A percentile compares a stretch with the other conserved stretches of the same genome.
Conservation (phyloP, 768 basidiomycete species). For the Russula ochroleuca region DNA sequence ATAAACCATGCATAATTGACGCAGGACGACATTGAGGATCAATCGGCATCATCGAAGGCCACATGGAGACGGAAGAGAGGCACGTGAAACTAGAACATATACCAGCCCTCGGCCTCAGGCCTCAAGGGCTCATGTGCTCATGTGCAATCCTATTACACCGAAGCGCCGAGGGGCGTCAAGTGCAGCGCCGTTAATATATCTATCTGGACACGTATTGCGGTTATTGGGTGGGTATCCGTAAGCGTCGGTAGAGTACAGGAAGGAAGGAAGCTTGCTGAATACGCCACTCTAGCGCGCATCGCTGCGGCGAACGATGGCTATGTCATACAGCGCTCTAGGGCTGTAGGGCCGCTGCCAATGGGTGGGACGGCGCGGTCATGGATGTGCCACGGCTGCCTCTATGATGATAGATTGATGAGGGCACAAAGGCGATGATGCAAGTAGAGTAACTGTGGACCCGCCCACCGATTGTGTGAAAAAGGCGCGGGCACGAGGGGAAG, state of each 20-base stretch:
- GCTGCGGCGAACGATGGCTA: not conserved
- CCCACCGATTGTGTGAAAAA: not conserved
- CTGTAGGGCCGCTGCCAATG: not conserved
- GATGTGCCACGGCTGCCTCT: not conserved
- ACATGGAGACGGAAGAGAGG: not conserved
- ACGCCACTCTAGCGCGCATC: not conserved
- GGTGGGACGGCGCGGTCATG: not conserved
- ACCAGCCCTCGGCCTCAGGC: not conserved
- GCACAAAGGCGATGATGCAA: not conserved
- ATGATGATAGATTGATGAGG: not conserved
- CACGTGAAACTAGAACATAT: not conserved
- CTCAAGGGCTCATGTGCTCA: not conserved
- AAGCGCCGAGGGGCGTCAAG: not conserved
- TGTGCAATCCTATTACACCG: not conserved
- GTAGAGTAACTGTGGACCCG: not conserved
- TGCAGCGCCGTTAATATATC: not conserved
- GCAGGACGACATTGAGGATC: not conserved
- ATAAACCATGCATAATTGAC: not conserved
- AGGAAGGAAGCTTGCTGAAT: not conserved
- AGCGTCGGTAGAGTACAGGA: not conserved
- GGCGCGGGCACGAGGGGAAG: too few relatives aligned
- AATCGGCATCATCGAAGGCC: not conserved
- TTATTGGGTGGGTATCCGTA: not conserved
- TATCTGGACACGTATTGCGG: not conserved
- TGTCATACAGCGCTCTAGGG: not conserved